These are phyloP conservation scores for Laguncularia racemosa DNA, from an alignment of 345 rosid genomes.

Conservation along the genomic window DNA sequence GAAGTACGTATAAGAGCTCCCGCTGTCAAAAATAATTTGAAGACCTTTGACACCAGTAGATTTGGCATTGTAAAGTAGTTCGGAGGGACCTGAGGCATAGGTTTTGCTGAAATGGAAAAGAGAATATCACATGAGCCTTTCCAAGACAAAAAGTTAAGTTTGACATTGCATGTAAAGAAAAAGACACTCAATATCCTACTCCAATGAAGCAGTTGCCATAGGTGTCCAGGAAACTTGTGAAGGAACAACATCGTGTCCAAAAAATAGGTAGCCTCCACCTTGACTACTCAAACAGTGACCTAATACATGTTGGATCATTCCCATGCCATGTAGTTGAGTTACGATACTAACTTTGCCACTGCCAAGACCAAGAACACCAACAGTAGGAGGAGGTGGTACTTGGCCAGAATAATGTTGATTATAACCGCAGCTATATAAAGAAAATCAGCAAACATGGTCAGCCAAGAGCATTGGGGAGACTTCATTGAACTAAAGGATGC, in stretches of 20 bases:
- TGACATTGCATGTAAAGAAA: not conserved
- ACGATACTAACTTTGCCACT: conserved; percentile 59
- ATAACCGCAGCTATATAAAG: conserved; percentile 63
- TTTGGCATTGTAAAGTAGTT: conserved; percentile 49
- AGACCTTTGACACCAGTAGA: conserved; percentile 49
- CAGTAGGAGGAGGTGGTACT: conserved; percentile 49
- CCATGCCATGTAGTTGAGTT: conserved; percentile 43
- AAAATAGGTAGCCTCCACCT: conserved; percentile 77
- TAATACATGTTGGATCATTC: conserved; percentile 47
- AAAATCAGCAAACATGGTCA: not conserved
- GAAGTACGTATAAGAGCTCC: conserved; percentile 88
- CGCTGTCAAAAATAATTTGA: conserved; percentile 66
- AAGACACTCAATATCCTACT: conserved; percentile 27
- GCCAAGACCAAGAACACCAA: conserved; percentile 85
- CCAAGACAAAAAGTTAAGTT: not conserved
- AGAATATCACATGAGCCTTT: no score
- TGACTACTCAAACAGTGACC: conserved; percentile 73
- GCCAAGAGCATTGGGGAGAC: not conserved
- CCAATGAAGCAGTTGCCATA: conserved; percentile 17
- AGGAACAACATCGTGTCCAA: conserved; percentile 65
- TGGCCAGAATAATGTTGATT: conserved; percentile 43
- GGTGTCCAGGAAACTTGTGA: conserved; percentile 63
- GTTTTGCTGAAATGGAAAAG: conserved; percentile 41
- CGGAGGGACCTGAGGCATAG: conserved; percentile 64
- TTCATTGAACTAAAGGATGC: not conserved